Conservation (phyloP, 768 basidiomycete genomes). For the Suillus subluteus region DNA sequence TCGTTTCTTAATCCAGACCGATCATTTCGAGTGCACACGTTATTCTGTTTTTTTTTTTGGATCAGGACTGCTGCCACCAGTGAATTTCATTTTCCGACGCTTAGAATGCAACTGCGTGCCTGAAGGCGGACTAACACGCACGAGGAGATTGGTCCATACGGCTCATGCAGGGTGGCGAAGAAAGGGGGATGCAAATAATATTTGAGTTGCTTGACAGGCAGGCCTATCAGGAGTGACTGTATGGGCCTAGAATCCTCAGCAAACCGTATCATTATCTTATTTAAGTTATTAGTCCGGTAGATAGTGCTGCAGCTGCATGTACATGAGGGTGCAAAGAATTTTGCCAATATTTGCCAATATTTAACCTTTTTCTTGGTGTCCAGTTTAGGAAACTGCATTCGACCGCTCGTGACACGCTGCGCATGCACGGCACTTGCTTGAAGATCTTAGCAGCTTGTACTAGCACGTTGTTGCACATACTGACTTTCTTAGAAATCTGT, state of each 20-base stretch:
- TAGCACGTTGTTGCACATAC: not conserved
- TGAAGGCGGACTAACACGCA: not conserved
- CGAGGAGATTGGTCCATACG: not conserved
- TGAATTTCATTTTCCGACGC: conserved; percentile 7
- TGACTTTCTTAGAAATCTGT: not conserved
- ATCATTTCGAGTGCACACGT: not conserved
- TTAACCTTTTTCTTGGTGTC: not conserved
- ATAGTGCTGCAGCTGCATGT: not conserved
- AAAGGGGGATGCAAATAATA: not conserved
- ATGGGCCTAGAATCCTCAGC: not conserved
- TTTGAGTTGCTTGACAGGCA: not conserved
- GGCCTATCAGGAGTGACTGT: not conserved
- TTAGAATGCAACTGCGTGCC: not conserved
- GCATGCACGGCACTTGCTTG: not conserved
- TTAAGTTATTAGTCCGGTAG: not conserved
- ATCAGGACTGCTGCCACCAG: not conserved
- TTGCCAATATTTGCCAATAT: not conserved
- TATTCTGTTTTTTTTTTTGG: no score
- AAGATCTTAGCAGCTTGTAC: not conserved
- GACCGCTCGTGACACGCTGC: not conserved
- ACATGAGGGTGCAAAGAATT: no score
- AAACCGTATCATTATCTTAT: not conserved
- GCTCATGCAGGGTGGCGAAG: not conserved
- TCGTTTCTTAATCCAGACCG: not conserved
- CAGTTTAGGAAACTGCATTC: not conserved